These are phyloP conservation scores for Apiosordaria backusii DNA, from an alignment of 495 filamentous ascomycete species.

Conservation along the genomic window DNA sequence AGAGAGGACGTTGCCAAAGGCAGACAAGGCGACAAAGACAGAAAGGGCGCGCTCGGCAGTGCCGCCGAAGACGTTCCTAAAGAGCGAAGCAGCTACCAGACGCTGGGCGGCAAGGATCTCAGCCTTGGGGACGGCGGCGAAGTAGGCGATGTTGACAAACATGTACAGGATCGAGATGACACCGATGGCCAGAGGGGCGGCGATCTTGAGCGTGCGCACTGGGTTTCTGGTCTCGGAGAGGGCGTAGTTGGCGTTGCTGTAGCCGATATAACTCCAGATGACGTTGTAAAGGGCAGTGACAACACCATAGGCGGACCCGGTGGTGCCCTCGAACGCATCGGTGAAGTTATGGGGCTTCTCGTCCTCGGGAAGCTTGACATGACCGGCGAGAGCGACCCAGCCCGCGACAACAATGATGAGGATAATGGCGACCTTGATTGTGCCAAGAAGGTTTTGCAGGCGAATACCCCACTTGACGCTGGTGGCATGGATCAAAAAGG, in stretches of 20 bases:
- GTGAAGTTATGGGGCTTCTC: conserved; percentile 59
- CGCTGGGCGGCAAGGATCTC: conserved; percentile 58
- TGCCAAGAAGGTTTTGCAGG: conserved; percentile 61
- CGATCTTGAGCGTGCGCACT: conserved; percentile 58
- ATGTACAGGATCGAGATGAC: conserved; percentile 64
- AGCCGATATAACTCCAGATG: conserved; percentile 65
- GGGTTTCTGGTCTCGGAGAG: conserved; percentile 62
- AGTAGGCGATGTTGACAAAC: conserved; percentile 69
- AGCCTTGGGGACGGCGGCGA: conserved; percentile 61
- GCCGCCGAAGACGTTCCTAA: conserved; percentile 63
- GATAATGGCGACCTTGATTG: conserved; percentile 66
- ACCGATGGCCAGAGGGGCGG: conserved; percentile 59
- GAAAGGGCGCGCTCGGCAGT: conserved; percentile 57
- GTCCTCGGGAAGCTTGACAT: conserved; percentile 44
- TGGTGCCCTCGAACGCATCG: conserved; percentile 61
- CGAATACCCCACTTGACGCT: conserved; percentile 66
- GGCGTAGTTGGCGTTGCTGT: conserved; percentile 60
- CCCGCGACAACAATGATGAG: conserved; percentile 63
- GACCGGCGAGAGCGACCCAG: conserved; percentile 59
- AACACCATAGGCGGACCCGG: conserved; percentile 55
- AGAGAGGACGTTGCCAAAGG: conserved; percentile 66
- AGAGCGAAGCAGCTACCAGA: conserved; percentile 62
- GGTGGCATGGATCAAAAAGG: conserved; percentile 57
- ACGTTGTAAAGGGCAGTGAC: conserved; percentile 63
- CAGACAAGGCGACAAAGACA: conserved; percentile 69